Evolutionary conservation across 257 asterid species (phyloP), one percentile per base, ranked within the genome.

Genomic region (Solanum tarapatanum): DNA sequence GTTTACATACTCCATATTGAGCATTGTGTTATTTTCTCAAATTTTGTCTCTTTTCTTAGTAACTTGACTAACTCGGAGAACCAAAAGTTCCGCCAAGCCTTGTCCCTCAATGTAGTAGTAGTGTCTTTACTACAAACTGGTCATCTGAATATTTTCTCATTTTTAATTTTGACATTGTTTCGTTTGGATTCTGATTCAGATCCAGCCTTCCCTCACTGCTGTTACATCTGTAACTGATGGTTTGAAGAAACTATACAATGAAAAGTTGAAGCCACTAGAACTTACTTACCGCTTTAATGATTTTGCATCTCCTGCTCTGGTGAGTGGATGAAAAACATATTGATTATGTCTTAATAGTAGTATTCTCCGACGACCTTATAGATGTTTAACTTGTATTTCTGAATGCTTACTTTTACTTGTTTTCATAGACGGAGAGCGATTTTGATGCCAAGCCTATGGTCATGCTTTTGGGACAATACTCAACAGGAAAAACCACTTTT

Each of bases 381-480:
- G 36, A 73, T 48, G 89, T 80, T 21, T n/a, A 75, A 64, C 43
- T 82, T 24, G 36, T 77, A 26, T 39, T 30, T 83, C n/a, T 58
- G 32, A 66, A 32, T 82, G 36, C 17, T 24, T n/a, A 68, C 79
- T 39, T 28, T 68, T 45, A 36, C 55, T 28, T 84, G 89, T 36
- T 82, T 45, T 87, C 86, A 84, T 70, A 97, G 99, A 95, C 98
- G 21, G 90, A 84, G 70, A 97, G 98, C 14, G 99, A 97, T 90
- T 97, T 95, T 90, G 98, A 96, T 86, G 96, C 99, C 89, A 97
- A 95, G 84, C 99, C 99, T 21, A 94, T 95, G 98, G 97, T 97
- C 90, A 97, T 95, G 99, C 99, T 97, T 89, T 86, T 97, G 98
- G 99, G 99, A 84, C 99, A 97, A 79, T 97, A 97, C 91, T 97